Evolutionary conservation across 2,329 filamentous ascomycete species (phyloP).

Genomic region (Cladobotryum protrusum): DNA sequence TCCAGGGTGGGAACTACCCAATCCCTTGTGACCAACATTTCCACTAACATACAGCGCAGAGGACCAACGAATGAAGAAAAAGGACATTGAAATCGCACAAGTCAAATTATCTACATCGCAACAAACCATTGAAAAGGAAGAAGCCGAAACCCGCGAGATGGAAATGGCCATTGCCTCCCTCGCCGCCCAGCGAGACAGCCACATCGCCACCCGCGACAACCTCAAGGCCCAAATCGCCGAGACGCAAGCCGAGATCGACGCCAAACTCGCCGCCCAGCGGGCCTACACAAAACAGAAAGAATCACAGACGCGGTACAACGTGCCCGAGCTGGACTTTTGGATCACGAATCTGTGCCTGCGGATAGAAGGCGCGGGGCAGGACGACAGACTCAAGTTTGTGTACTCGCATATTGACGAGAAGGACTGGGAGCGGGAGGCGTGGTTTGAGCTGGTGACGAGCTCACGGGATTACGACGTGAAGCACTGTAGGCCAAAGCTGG

Average conservation of each 20-base stretch:
- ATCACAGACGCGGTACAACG: slow-evolving; percentile 79
- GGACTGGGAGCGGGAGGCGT: slow-evolving; percentile 83
- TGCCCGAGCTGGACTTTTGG: slow-evolving; percentile 94
- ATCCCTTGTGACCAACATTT: not conserved
- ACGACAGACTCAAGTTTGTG: slow-evolving; percentile 83
- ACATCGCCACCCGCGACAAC: slow-evolving; percentile 49
- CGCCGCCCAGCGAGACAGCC: slow-evolving; percentile 53
- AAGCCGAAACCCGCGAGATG: slow-evolving; percentile 71
- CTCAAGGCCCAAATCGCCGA: slow-evolving; percentile 58
- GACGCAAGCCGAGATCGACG: slow-evolving; percentile 64
- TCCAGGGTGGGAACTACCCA: slow-evolving; percentile 63
- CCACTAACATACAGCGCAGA: slow-evolving; percentile 46
- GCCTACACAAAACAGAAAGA: slow-evolving; percentile 70
- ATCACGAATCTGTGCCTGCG: slow-evolving; percentile 80
- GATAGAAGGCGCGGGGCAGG: slow-evolving; percentile 81
- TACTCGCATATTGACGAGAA: slow-evolving; percentile 82
- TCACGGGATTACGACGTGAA: slow-evolving; percentile 79
- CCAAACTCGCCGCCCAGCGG: slow-evolving; percentile 63
- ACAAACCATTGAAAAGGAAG: slow-evolving; percentile 69
- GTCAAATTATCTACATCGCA: slow-evolving; percentile 65
- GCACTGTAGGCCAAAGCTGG: slow-evolving; percentile 74
- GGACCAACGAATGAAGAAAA: slow-evolving; percentile 83
- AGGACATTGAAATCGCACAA: slow-evolving; percentile 76
- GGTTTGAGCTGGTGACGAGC: slow-evolving; percentile 84
- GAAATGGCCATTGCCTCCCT: slow-evolving; percentile 55